Percentiles rank a stretch among this genome's conserved stretches.
Conservation (phyloP, 139 green algal genomes). For the Coelastrella sp. region DNA sequence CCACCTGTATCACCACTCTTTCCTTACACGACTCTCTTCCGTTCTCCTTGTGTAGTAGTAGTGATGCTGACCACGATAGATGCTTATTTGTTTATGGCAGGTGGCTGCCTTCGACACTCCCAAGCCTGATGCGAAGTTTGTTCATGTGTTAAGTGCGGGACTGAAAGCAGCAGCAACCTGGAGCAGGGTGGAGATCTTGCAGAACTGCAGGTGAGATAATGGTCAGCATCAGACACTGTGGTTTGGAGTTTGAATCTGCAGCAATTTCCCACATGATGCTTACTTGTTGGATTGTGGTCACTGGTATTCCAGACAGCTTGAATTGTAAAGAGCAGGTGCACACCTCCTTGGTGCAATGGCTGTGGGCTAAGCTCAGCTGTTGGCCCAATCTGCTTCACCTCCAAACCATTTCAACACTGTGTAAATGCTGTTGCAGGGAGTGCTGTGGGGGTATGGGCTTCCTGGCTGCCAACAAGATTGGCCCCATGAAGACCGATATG, state of each 20-base stretch:
- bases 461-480: slow-evolving; percentile 87
- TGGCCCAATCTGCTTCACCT: neutral
- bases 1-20: no score
- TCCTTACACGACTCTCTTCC: no score
- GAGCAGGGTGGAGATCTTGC: slow-evolving; percentile 76
- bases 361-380: no score
- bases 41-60: no score
- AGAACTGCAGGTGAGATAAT: slow-evolving; percentile 55
- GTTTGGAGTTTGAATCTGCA: neutral
- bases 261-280: neutral
- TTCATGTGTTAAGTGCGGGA: slow-evolving; percentile 85
- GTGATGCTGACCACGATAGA: no score
- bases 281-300: no score
- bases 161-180: slow-evolving; percentile 92
- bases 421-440: slow-evolving; percentile 61
- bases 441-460: slow-evolving; percentile 89
- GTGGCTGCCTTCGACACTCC: neutral
- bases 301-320: no score
- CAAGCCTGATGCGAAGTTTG: slow-evolving; percentile 72
- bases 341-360: no score
- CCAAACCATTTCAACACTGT: no score
- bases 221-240: neutral
- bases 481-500: slow-evolving; percentile 87
- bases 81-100: no score
- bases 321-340: no score